Percentiles rank a stretch among this genome's conserved stretches.
These are phyloP conservation scores for Schizophyllum amplum DNA, from an alignment of 1,284 basidiomycete species.

Conservation along the genomic window DNA sequence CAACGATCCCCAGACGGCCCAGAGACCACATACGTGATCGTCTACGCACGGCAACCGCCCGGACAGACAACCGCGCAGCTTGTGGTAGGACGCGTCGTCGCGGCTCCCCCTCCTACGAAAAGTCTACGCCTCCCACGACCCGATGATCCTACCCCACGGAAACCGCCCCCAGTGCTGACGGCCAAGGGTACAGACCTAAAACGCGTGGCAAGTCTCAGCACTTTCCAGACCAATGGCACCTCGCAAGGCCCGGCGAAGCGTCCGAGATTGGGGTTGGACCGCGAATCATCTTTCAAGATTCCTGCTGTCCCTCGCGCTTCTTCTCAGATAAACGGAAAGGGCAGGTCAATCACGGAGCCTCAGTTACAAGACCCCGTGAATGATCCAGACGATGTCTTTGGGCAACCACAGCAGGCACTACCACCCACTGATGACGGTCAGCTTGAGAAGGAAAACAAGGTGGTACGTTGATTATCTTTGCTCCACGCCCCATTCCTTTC, in stretches of 20 bases:
- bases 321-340: slow-evolving; percentile 14
- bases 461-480: slow-evolving; percentile 2
- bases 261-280: slow-evolving; percentile 27
- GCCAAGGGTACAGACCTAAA: slow-evolving; percentile 16
- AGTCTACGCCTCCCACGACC: slow-evolving; percentile 48
- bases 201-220: slow-evolving; percentile 21
- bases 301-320: slow-evolving; percentile 31
- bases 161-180: slow-evolving; percentile 38
- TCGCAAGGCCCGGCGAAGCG: slow-evolving; percentile 14
- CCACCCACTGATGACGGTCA: slow-evolving; percentile 13
- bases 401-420: slow-evolving; percentile 21
- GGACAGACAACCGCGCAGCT: slow-evolving; percentile 31
- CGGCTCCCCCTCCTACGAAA: slow-evolving; percentile 28
- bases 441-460: slow-evolving; percentile 15
- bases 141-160: slow-evolving; percentile 69
- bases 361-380: slow-evolving; percentile 23
- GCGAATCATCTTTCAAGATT: slow-evolving; percentile 37
- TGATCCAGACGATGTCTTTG: slow-evolving; percentile 43
- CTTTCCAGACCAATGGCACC: slow-evolving; percentile 2
- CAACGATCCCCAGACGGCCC: slow-evolving; percentile 50
- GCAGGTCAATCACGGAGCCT: slow-evolving; percentile 21
- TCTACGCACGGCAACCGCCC: slow-evolving; percentile 43
- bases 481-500: background rate
- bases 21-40: slow-evolving; percentile 58
- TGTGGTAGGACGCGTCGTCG: slow-evolving; percentile 49